Percentiles rank a stretch among this genome's conserved stretches.
Evolutionary conservation across 352 stramenopile species (phyloP).

Genomic region (Phytophthora cajani): DNA sequence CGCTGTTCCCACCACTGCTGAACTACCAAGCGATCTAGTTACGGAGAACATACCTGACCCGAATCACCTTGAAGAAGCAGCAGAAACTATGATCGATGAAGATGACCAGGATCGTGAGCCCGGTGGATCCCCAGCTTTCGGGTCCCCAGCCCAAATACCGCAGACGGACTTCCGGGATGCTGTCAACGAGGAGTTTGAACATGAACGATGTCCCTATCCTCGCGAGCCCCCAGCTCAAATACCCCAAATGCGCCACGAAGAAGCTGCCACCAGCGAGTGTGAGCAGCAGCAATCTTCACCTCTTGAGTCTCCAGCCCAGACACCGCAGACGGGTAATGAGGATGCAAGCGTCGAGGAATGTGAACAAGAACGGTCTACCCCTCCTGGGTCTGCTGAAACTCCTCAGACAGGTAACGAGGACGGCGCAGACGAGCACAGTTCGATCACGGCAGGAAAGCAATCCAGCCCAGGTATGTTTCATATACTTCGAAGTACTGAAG

Average conservation of each 20-base stretch:
- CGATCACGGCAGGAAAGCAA: constrained; percentile 37
- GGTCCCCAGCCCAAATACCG: constrained; percentile 3
- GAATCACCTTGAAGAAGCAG: constrained; percentile 2
- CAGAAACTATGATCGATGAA: neutral
- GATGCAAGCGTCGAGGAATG: constrained; percentile 9
- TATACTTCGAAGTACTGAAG: neutral
- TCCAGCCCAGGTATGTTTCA: constrained; percentile 44
- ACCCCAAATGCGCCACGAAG: neutral
- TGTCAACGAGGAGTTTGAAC: neutral
- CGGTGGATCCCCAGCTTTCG: neutral
- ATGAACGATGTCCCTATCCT: constrained; percentile 6
- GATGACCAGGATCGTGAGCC: constrained; percentile 9
- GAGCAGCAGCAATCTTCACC: neutral
- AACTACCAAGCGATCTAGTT: neutral
- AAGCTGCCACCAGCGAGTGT: constrained; percentile 2
- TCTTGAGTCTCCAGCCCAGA: constrained; percentile 6
- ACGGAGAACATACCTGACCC: neutral
- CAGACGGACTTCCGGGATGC: constrained; percentile 1
- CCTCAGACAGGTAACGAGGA: constrained; percentile 36
- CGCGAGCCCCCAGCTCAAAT: neutral
- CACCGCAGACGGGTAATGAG: constrained; percentile 3
- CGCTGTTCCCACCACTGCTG: neutral
- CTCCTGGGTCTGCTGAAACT: constrained; percentile 22
- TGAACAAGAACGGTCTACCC: constrained; percentile 14
- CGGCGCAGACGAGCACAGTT: constrained; percentile 41